Percentiles rank a stretch among this genome's conserved stretches.
These are phyloP conservation scores for Nemania sp. DNA, from an alignment of 2,329 filamentous ascomycete genomes.

Conservation along the genomic window DNA sequence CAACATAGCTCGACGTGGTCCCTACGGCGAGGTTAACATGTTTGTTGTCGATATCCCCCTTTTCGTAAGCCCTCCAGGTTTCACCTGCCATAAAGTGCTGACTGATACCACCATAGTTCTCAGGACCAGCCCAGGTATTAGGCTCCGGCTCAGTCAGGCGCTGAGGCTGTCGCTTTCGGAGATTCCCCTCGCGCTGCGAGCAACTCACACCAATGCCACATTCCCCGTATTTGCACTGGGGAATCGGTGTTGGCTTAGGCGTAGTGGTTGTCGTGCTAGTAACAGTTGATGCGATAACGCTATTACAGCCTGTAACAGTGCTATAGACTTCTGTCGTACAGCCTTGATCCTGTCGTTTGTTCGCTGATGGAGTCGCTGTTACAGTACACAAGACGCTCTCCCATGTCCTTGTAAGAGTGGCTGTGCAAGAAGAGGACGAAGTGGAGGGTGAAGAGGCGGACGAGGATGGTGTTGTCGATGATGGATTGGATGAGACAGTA, in stretches of 20 bases:
- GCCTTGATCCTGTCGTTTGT: background rate
- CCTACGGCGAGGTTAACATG: background rate
- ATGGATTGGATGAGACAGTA: background rate
- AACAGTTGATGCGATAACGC: background rate
- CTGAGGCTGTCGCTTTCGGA: background rate
- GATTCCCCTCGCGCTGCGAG: background rate
- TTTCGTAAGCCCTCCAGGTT: background rate
- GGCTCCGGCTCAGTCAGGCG: background rate
- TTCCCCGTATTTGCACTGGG: background rate
- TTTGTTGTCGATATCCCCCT: background rate
- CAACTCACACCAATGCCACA: background rate
- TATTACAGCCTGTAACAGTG: background rate
- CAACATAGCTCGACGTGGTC: background rate
- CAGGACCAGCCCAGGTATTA: background rate
- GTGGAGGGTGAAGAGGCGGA: background rate
- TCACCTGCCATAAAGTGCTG: background rate
- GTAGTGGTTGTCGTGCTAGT: background rate
- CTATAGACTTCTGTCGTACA: conserved; percentile 3
- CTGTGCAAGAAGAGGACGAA: conserved; percentile 1
- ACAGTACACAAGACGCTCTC: conserved; percentile 5
- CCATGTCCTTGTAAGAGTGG: background rate
- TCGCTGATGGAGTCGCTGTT: background rate
- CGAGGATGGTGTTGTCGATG: background rate
- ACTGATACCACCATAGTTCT: conserved; percentile 2
- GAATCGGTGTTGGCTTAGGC: background rate